A percentile compares a stretch with the other conserved stretches of the same genome.
Conservation (phyloP, 2,329 filamentous ascomycete genomes). For the Sphaerulina musiva region DNA sequence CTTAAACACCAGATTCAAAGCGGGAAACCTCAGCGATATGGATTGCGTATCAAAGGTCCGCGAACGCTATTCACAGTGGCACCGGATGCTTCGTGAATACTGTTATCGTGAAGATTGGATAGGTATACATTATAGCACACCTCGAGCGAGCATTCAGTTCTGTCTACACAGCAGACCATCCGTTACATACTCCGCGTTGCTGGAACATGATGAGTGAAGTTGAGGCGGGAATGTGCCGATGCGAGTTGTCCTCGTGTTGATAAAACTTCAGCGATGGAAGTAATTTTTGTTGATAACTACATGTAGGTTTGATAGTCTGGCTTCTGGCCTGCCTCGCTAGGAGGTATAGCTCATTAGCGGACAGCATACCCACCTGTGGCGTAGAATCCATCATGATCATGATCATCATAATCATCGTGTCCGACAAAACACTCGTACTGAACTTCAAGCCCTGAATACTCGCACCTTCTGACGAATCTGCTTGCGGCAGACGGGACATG, state of each 20-base stretch:
- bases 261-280: not conserved
- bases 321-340: not conserved
- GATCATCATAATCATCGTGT: no score
- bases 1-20: not conserved
- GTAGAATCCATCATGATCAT: no score
- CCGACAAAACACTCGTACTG: not conserved
- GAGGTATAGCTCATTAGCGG: not conserved
- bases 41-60: not conserved
- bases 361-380: not conserved
- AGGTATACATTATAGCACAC: no score
- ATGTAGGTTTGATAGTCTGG: not conserved
- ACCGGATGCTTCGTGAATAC: not conserved
- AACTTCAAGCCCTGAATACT: constrained; percentile 25
- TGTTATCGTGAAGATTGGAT: no score
- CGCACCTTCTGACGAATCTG: constrained; percentile 40
- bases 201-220: constrained; percentile 7
- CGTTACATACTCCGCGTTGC: no score
- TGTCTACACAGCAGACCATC: no score
- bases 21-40: not conserved
- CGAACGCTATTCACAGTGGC: not conserved
- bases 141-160: no score
- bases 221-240: not conserved
- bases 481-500: constrained; percentile 45
- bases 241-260: not conserved
- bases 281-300: not conserved